Evolutionary conservation across 768 basidiomycete genomes (phyloP), one percentile per base, ranked within the genome.

Genomic region (Amanita rubescens): DNA sequence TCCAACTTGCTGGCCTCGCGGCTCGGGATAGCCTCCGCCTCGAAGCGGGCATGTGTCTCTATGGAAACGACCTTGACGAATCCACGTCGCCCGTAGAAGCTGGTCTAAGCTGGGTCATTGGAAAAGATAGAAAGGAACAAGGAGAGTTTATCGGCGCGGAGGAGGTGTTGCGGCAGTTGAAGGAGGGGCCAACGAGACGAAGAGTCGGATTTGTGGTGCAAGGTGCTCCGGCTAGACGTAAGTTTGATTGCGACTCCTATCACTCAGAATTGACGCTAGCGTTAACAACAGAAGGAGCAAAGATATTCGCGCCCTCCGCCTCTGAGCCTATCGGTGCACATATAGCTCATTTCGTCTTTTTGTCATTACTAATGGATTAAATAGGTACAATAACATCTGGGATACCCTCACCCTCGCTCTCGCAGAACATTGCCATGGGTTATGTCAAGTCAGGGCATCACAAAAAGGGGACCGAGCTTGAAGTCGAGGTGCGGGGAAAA

Each of bases 31-130:
- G 87, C 57, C 72, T 99, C n/a, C 81, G 95, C 20, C 74, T 98
- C 38, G 96, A 98, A 69, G 95, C 95, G 0, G 95, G 95, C 10
- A 86, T 98, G 84, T 98, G 95, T 67, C 73, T 99, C 30, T 96
- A 98, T 63, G 96, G 96, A 0, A 85, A 91, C 59, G 95, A 98
- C 62, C 72, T 98, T 14, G 87, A 94, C 65, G 94, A 98, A 68
- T 73, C 73, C 41, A 90, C 86, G 2, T 82, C 82, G 0, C 91
- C 93, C 0, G 82, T 96, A 2, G 95, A 98, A 69, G 96, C 92
- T 2, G 94, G 87, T 9, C 72, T 99, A 43, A 78, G 78, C 0
- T 98, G 95, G 96, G 82, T 98, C 22, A 92, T 99, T 46, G 90
- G 87, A 8, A 97, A 97, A 69, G 87, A 91, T 24, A 73, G 95